Percentiles rank a stretch among this genome's conserved stretches.
Conservation (phyloP, 805 yeast species). For the Kodamaea neixiangensis region DNA sequence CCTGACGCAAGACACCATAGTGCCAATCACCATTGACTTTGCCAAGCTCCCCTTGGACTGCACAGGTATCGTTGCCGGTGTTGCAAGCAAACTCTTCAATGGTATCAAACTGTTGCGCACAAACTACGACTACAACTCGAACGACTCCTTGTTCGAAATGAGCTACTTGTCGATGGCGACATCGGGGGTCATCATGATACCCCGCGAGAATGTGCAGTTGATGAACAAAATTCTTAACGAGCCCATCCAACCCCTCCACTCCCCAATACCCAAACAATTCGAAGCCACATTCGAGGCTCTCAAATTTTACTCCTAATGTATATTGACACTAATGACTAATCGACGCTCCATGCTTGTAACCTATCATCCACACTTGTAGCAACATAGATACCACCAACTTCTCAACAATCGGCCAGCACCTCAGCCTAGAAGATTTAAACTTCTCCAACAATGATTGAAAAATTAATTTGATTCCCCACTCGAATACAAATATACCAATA, state of each 20-base stretch:
- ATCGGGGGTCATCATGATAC: constrained; percentile 60
- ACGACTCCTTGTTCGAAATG: constrained; percentile 45
- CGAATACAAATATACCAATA: not conserved
- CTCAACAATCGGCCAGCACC: not conserved
- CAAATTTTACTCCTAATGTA: not conserved
- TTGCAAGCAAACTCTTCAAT: constrained; percentile 51
- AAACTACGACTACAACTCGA: constrained; percentile 4
- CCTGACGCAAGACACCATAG: constrained; percentile 54
- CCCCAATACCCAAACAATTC: not conserved
- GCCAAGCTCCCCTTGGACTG: constrained; percentile 55
- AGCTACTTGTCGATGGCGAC: constrained; percentile 61
- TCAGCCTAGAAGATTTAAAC: constrained; percentile 9
- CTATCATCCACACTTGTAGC: not conserved
- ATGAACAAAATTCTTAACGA: constrained; percentile 25
- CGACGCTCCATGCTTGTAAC: constrained; percentile 4
- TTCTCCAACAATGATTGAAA: not conserved
- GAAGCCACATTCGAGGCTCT: constrained; percentile 4
- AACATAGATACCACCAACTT: too few relatives aligned
- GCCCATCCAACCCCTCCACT: constrained; percentile 4
- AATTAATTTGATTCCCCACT: not conserved
- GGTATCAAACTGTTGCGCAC: constrained; percentile 23
- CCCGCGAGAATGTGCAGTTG: constrained; percentile 46
- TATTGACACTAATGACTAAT: not conserved
- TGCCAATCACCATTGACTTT: constrained; percentile 60
- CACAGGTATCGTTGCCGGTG: constrained; percentile 68